phyloP scores from a whole-genome alignment of 192 early-diverging fungal species.

The Backusella liffmaniae region DNA sequence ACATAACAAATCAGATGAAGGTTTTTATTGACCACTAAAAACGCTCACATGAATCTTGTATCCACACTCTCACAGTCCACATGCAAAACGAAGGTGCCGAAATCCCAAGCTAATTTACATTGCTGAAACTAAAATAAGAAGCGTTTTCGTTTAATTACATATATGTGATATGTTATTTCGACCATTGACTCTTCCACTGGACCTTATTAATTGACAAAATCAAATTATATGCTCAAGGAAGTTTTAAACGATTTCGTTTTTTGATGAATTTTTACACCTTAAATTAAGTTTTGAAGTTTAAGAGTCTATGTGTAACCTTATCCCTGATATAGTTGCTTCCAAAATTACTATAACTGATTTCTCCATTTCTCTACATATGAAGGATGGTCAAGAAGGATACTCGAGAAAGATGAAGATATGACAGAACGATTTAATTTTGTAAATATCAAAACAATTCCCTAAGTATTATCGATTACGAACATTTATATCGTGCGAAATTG shows the following conservation, averaged over 20 bases:
- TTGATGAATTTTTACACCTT: not conserved
- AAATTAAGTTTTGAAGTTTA: slow-evolving; percentile 5
- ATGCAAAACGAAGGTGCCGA: not conserved
- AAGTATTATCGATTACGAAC: slow-evolving; percentile 5
- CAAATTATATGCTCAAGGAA: not conserved
- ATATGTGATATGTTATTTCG: not conserved
- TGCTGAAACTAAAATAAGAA: not conserved
- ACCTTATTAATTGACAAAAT: not conserved
- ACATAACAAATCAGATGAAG: not conserved
- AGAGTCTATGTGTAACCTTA: not conserved
- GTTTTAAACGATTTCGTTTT: not conserved
- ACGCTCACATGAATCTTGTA: not conserved
- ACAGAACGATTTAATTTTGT: not conserved
- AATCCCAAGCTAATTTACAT: not conserved
- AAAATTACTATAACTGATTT: not conserved
- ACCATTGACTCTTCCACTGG: not conserved
- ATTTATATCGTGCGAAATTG: not conserved
- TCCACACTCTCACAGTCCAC: not conserved
- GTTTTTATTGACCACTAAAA: not conserved
- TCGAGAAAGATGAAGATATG: not conserved
- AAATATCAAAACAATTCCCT: not conserved
- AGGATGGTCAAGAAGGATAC: not conserved
- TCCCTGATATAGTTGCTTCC: not conserved
- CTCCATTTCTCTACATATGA: not conserved
- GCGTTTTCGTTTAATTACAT: not conserved